Conservation (phyloP, 1,284 basidiomycete species). For the Rhodofomes roseus region DNA sequence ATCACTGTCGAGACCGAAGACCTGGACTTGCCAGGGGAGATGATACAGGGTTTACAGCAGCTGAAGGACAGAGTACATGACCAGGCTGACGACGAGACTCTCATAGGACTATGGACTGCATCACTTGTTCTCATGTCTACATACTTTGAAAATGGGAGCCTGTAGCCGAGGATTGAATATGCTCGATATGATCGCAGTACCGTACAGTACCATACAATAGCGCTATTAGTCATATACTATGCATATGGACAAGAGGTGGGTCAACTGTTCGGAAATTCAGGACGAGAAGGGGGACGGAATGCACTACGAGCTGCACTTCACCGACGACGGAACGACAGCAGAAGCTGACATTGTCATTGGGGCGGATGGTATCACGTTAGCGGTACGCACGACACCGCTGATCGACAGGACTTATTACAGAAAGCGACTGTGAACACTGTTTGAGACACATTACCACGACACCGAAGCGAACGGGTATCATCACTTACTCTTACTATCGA, state of each 20-base stretch:
- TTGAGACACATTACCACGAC: conserved; percentile 21
- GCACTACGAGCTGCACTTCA: conserved; percentile 27
- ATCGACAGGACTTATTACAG: conserved; percentile 7
- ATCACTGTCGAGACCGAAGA: too few relatives aligned
- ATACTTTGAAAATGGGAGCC: too few relatives aligned
- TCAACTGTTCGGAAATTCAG: conserved; percentile 14
- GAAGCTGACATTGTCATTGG: conserved; percentile 41
- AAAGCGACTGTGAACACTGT: conserved; percentile 3
- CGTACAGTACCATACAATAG: too few relatives aligned
- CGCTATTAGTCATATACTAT: conserved; percentile 28
- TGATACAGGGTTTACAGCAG: too few relatives aligned
- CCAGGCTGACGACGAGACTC: too few relatives aligned
- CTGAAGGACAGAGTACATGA: too few relatives aligned
- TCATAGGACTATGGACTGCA: too few relatives aligned
- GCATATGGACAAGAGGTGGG: conserved; percentile 31
- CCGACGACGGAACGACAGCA: conserved; percentile 32
- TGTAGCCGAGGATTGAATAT: too few relatives aligned
- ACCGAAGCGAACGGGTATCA: conserved; percentile 40
- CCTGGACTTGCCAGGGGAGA: too few relatives aligned
- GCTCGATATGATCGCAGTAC: too few relatives aligned
- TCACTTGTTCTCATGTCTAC: too few relatives aligned
- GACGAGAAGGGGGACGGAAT: not conserved
- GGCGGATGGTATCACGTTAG: conserved; percentile 41
- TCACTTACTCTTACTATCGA: too few relatives aligned
- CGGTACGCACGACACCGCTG: conserved; percentile 27